Percentiles rank a stretch among this genome's conserved stretches.
Evolutionary conservation across 371 early-diverging fungal genomes (phyloP).

Genomic region (Coemansia sp.): DNA sequence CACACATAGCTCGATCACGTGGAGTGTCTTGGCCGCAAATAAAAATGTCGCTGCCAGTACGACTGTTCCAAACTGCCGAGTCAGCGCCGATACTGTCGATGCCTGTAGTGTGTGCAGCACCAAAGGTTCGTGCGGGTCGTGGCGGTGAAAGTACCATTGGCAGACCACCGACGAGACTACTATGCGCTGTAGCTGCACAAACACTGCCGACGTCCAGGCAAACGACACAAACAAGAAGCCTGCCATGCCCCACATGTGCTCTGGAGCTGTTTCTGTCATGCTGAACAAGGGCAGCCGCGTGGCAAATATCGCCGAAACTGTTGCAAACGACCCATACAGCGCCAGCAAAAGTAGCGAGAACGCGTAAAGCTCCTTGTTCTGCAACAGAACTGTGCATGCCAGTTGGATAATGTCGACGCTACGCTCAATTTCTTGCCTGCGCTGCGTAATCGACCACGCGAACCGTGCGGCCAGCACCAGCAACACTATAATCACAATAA

Average conservation of each 20-base stretch:
- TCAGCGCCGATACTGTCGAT: constrained; percentile 40
- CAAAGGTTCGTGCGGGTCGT: constrained; percentile 45
- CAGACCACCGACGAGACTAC: constrained; percentile 45
- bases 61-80: constrained; percentile 47
- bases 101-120: constrained; percentile 45
- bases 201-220: constrained; percentile 44
- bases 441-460: constrained; percentile 32
- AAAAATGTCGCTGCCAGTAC: constrained; percentile 39
- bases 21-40: constrained; percentile 30
- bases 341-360: constrained; percentile 42
- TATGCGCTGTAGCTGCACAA: constrained; percentile 38
- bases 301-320: constrained; percentile 30
- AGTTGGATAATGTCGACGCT: constrained; percentile 35
- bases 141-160: constrained; percentile 53
- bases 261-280: not conserved
- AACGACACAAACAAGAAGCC: constrained; percentile 29
- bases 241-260: constrained; percentile 16
- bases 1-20: constrained; percentile 28
- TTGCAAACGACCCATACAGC: constrained; percentile 29
- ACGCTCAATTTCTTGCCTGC: constrained; percentile 36
- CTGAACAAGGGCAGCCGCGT: constrained; percentile 25
- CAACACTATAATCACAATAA: constrained; percentile 16
- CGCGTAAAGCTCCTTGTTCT: constrained; percentile 38
- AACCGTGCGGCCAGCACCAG: constrained; percentile 41
- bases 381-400: constrained; percentile 29